These are phyloP conservation scores for Phoenix roebelenii DNA, from an alignment of 176 grass and related monocot genomes.

Conservation along the genomic window DNA sequence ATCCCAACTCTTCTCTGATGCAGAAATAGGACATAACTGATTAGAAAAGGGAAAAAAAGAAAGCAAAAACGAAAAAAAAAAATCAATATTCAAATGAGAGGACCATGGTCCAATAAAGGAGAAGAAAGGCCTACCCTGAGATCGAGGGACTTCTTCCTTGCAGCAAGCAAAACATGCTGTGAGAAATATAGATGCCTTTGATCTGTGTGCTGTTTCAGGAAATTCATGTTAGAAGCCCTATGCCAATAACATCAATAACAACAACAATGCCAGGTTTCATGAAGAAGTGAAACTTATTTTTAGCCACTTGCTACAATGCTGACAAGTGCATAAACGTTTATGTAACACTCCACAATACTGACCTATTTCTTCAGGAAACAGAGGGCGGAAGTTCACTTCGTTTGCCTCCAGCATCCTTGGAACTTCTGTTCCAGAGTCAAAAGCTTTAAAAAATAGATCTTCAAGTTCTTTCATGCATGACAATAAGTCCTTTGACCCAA, in stretches of 20 bases:
- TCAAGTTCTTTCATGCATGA: conserved; percentile 85
- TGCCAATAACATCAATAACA: too few relatives aligned
- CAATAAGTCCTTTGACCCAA: conserved; percentile 33
- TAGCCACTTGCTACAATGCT: too few relatives aligned
- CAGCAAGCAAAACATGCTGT: conserved; percentile 67
- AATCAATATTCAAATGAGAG: too few relatives aligned
- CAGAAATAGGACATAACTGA: too few relatives aligned
- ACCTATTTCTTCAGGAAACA: conserved; percentile 67
- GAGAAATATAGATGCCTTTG: conserved; percentile 49
- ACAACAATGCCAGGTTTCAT: too few relatives aligned
- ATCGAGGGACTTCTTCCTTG: conserved; percentile 48
- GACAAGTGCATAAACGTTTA: too few relatives aligned
- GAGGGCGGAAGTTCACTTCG: conserved; percentile 72
- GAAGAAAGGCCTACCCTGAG: conserved; percentile 46
- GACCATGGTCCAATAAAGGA: not conserved
- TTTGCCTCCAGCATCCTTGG: conserved; percentile 94
- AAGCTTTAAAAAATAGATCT: conserved; percentile 70
- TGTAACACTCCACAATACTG: not conserved
- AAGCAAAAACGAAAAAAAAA: too few relatives aligned
- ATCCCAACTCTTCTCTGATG: too few relatives aligned
- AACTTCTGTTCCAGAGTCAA: conserved; percentile 91
- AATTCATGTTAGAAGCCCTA: conserved; percentile 13
- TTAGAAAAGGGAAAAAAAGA: too few relatives aligned
- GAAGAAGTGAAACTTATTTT: not conserved
- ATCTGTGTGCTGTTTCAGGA: conserved; percentile 46